These are phyloP conservation scores for Xylaria sp. DNA, from an alignment of 2,329 filamentous ascomycete species.

Conservation along the genomic window DNA sequence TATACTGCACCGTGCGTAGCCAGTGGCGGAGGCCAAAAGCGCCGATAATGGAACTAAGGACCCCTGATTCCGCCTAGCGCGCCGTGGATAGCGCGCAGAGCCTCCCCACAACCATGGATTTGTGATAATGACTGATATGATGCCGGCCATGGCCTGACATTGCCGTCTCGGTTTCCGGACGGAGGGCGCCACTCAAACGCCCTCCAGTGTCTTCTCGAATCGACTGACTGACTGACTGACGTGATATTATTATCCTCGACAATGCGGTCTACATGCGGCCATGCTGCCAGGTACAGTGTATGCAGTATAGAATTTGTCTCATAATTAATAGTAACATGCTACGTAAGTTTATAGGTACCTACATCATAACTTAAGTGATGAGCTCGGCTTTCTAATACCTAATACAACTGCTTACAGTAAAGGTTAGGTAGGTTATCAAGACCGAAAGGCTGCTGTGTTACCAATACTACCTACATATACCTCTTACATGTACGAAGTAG, in stretches of 20 bases:
- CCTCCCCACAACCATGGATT: conserved; percentile 21
- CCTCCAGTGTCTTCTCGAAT: neutral
- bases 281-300: too few species aligned
- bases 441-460: neutral
- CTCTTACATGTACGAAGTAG: too few species aligned
- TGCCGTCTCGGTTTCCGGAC: conserved; percentile 11
- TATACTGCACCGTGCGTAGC: neutral
- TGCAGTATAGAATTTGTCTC: neutral
- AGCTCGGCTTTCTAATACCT: too few species aligned
- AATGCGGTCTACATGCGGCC: neutral
- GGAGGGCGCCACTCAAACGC: conserved; percentile 10
- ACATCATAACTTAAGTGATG: too few species aligned
- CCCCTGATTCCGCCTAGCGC: conserved; percentile 11
- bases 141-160: conserved; percentile 23
- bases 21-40: conserved; percentile 2
- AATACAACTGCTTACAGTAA: too few species aligned
- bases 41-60: conserved; percentile 12
- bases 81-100: conserved; percentile 15
- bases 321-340: conserved; percentile 2
- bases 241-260: conserved; percentile 13
- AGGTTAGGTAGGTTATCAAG: too few species aligned
- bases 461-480: neutral
- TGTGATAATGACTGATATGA: conserved; percentile 14
- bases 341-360: too few species aligned
- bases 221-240: conserved; percentile 21